Conservation (phyloP, 371 early-diverging fungal genomes). For the Apophysomyces trapeziformis region DNA sequence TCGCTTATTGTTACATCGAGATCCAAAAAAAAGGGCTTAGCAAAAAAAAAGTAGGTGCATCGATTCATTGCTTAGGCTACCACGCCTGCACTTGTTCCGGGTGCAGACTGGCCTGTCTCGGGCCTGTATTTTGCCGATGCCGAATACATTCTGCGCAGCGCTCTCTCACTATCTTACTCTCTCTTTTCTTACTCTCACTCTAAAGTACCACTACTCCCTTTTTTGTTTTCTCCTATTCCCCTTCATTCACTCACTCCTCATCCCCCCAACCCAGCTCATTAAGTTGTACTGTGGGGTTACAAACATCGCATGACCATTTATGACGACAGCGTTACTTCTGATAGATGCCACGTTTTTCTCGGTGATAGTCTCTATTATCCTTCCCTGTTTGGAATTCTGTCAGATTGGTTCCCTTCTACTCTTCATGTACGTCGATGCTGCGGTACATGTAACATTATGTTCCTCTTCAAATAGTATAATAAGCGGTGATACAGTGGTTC, state of each 20-base stretch:
- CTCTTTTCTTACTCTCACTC: neutral
- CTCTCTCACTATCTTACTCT: neutral
- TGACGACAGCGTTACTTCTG: too few species aligned
- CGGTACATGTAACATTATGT: neutral
- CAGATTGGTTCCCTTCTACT: neutral
- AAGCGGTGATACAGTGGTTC: neutral
- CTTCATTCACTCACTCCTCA: neutral
- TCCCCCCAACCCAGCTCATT: too few species aligned
- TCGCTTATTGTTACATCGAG: neutral
- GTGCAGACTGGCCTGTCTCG: neutral
- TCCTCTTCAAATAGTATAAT: neutral
- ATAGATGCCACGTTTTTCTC: neutral
- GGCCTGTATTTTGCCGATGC: constrained; percentile 5
- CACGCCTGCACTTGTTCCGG: constrained; percentile 1
- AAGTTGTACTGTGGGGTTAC: too few species aligned
- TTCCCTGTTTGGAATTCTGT: neutral
- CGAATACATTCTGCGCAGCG: neutral
- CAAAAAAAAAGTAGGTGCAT: neutral
- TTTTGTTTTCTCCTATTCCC: neutral
- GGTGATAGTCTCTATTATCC: neutral
- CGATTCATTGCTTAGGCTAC: neutral
- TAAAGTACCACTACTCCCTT: too few species aligned
- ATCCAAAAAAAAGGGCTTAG: neutral
- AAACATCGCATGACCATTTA: too few species aligned
- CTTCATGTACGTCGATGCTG: neutral